Evolutionary conservation across 179 eudicot species (phyloP).

Genomic region (Beta corolliflora): DNA sequence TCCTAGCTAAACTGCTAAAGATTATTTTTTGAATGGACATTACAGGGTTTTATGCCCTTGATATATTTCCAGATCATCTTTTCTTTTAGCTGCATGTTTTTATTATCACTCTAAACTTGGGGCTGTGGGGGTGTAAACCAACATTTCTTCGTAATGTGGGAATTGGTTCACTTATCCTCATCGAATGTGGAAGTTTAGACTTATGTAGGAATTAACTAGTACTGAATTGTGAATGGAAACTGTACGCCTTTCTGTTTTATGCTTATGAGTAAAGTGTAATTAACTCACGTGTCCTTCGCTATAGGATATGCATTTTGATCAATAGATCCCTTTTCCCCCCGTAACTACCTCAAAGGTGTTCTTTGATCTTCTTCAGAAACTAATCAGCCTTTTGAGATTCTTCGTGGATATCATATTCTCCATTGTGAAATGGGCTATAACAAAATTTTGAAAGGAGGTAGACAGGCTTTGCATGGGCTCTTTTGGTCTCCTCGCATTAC

Average conservation of each 20-base stretch:
- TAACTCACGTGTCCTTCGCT: background rate
- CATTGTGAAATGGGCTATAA: background rate
- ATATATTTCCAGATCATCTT: background rate
- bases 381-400: background rate
- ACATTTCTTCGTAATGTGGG: background rate
- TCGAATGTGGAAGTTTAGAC: background rate
- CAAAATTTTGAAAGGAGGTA: background rate
- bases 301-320: background rate
- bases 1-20: too few species aligned
- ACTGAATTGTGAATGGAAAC: background rate
- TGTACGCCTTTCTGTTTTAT: background rate
- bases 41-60: background rate
- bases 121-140: background rate
- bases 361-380: background rate
- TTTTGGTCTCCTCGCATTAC: slow-evolving; percentile 2
- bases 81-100: background rate
- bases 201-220: background rate
- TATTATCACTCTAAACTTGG: background rate
- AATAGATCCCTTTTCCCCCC: too few species aligned
- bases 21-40: background rate
- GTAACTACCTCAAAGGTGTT: background rate
- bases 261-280: background rate
- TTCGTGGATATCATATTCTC: background rate
- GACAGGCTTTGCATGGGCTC: background rate
- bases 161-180: background rate